Evolutionary conservation across 371 early-diverging fungal genomes (phyloP), one percentile per base, ranked within the genome.

Genomic region (Mortierella sp.): DNA sequence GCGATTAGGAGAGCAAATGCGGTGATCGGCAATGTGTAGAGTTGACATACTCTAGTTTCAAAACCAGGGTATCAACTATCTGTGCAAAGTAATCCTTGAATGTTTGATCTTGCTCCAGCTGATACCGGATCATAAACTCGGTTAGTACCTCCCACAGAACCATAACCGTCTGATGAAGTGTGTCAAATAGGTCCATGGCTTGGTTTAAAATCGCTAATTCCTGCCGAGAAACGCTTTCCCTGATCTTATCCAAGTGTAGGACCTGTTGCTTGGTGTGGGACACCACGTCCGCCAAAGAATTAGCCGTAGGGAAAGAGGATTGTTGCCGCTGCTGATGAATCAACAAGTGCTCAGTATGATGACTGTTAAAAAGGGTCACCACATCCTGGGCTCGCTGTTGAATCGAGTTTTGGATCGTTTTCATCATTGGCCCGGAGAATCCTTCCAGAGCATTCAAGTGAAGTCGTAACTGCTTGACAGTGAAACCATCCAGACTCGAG

Each of bases 51-150:
- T 55, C 58, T 4, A 76, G 23, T 31, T 70, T 76, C 24, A 70
- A 31, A 13, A 34, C 21, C 1, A 66, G 24, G 3, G 66, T 58
- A 2, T 65, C 58, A 5, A 64, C 41, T 34, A 76, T 13, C n/a
- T 64, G 65, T 0, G 53, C 19, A 55, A 65, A 70, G 21, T 70
- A 66, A 2, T 76, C 63, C 28, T 42, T 59, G 45, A 76, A 62
- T n/a, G 52, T 62, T 10, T 28, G 47, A 21, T 76, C 66, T 28
- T 70, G 58, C 26, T 62, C 63, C 3, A 66, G 21, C 13, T 69
- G 78, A 42, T 76, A 57, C 34, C 57, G 57, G 28, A 70, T 48
- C 43, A 63, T 66, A 53, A 70, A 76, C 43, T 70, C 66, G 21
- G 55, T 21, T 3, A 70, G 9, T 2, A 76, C 49, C 52, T 76